Base-by-base conservation (phyloP, 768 basidiomycete species). In the Rhizopogon salebrosus region DNA sequence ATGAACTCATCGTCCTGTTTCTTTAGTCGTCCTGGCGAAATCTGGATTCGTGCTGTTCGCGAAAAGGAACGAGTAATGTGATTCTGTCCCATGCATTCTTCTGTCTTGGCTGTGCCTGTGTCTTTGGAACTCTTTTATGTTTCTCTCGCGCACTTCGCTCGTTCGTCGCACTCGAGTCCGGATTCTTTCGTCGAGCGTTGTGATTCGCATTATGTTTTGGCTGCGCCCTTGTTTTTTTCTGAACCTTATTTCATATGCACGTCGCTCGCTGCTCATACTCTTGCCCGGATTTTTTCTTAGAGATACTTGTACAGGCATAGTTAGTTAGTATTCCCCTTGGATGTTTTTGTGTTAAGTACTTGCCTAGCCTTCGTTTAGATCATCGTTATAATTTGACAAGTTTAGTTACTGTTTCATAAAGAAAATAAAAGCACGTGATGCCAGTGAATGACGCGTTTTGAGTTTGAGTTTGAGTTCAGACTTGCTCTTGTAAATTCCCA, bases 11-110 rank as follows among this genome's bases (percentile, higher is more conserved):
- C 3, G 51, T 39, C 43, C 4, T 60, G 4, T 37, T 31, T 51
- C 56, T 26, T 36, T 57, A 88, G 87, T 62, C 85, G 85, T 13
- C 87, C 87, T 10, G 83, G 83, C 7, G 84, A 87, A 67, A 84
- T 87, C 41, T 87, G 83, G 83, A 79, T 87, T 52, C 70, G 81
- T 48, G 75, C 83, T 14, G 85, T 91, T 40, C 73, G 77, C n/a
- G 70, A 74, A 51, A 86, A 86, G 65, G 87, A 89, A 63, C 70
- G 79, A 41, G 61, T 88, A 50, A 68, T 80, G 59, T 80, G 64
- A 72, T 41, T 23, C 34, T 38, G 38, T 43, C 31, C 31, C 31
- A 55, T 40, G 31, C 23, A 49, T 41, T 41, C 22, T 31, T 45
- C 31, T 29, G 31, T 29, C 11, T 27, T 45, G 43, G 43, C 43